phyloP scores from a whole-genome alignment of 768 basidiomycete genomes.

The Mycena floridula region DNA sequence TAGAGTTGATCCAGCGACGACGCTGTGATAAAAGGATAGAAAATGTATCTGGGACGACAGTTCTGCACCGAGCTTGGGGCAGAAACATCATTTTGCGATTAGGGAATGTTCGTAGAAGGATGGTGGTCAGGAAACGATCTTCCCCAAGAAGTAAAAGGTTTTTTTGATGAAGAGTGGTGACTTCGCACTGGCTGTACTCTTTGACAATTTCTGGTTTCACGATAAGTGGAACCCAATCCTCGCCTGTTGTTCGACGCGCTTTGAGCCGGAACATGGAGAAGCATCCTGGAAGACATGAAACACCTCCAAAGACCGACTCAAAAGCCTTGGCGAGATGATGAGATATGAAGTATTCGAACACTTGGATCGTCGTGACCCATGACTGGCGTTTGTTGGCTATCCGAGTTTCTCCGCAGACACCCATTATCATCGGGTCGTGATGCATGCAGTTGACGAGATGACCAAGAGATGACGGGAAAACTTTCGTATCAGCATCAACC shows the following conservation, averaged over 20 bases:
- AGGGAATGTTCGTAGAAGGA: slow-evolving; percentile 93
- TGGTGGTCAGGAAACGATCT: slow-evolving; percentile 97
- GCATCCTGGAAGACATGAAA: slow-evolving; percentile 98
- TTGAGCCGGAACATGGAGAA: slow-evolving; percentile 99
- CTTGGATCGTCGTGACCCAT: slow-evolving; percentile 98
- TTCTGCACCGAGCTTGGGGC: slow-evolving; percentile 91
- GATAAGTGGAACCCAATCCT: slow-evolving; percentile 97
- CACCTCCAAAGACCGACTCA: slow-evolving; percentile 98
- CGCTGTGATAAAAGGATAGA: slow-evolving; percentile 90
- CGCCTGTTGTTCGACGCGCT: slow-evolving; percentile 78
- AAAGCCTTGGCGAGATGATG: slow-evolving; percentile 98
- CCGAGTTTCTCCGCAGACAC: slow-evolving; percentile 96
- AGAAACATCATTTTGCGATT: slow-evolving; percentile 99
- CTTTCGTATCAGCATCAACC: slow-evolving; percentile 99
- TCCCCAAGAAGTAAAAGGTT: slow-evolving; percentile 94
- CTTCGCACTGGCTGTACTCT: slow-evolving; percentile 93
- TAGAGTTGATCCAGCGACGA: slow-evolving; percentile 98
- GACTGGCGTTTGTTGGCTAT: slow-evolving; percentile 98
- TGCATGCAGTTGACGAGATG: slow-evolving; percentile 98
- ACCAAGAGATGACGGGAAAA: slow-evolving; percentile 84
- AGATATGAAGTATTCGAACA: slow-evolving; percentile 98
- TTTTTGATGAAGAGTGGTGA: slow-evolving; percentile 95
- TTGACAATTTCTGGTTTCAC: slow-evolving; percentile 96
- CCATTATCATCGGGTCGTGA: slow-evolving; percentile 98
- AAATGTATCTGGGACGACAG: slow-evolving; percentile 95